phyloP scores from a whole-genome alignment of 129 eudicot species.

The Arctium lappa region DNA sequence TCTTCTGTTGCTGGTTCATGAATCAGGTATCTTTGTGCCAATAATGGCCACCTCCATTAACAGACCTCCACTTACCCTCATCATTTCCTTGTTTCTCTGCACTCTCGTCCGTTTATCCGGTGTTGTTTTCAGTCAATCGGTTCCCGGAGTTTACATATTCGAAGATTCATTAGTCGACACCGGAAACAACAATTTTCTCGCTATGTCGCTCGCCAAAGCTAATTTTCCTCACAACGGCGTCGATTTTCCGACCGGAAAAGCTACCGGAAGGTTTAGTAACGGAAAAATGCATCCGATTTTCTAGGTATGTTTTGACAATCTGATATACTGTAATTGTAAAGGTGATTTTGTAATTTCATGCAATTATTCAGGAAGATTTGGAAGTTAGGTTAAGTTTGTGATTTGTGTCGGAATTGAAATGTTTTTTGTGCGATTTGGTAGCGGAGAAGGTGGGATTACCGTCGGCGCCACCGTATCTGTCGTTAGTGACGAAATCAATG shows the following conservation, averaged over 20 bases:
- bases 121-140: constrained; percentile 9
- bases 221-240: constrained; percentile 80
- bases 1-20: no score
- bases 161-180: constrained; percentile 82
- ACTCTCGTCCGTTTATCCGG: constrained; percentile 11
- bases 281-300: constrained; percentile 88
- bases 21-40: no score
- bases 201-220: constrained; percentile 63
- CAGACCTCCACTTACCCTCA: constrained; percentile 8
- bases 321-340: neutral
- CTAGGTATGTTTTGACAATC: constrained; percentile 38
- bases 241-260: constrained; percentile 58
- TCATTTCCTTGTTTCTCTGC: neutral
- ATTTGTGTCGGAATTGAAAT: neutral
- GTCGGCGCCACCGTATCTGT: constrained; percentile 53
- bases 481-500: constrained; percentile 28
- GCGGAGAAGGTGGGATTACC: constrained; percentile 77
- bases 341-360: neutral
- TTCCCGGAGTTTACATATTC: constrained; percentile 56
- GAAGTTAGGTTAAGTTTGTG: neutral
- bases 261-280: constrained; percentile 85
- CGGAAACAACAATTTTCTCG: constrained; percentile 68
- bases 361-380: no score
- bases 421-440: constrained; percentile 28
- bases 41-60: constrained; percentile 20